Conservation (phyloP, 495 filamentous ascomycete genomes). For the Xylaria longipes region DNA sequence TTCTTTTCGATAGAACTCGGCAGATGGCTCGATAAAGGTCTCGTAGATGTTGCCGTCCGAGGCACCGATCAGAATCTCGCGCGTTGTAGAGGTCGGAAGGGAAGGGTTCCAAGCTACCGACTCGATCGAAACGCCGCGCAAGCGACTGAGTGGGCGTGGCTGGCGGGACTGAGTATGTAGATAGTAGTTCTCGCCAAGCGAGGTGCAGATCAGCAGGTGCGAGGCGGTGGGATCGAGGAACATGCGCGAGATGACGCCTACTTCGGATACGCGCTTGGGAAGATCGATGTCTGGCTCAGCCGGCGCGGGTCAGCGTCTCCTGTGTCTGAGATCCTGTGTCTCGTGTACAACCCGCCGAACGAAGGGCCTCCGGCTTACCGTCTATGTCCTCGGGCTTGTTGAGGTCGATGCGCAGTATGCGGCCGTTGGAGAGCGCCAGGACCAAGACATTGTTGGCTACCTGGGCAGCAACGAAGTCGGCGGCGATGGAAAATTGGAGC, state of each 20-base stretch:
- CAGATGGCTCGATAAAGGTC: conserved; percentile 90
- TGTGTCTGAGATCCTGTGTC: not conserved
- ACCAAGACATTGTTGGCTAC: conserved; percentile 97
- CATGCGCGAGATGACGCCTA: conserved; percentile 89
- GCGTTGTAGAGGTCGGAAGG: conserved; percentile 91
- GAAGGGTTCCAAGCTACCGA: conserved; percentile 95
- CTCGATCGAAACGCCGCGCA: conserved; percentile 88
- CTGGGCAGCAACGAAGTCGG: conserved; percentile 94
- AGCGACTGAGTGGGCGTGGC: conserved; percentile 77
- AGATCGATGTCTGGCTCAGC: conserved; percentile 83
- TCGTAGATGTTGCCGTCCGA: conserved; percentile 95
- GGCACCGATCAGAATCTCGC: conserved; percentile 93
- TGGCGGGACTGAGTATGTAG: conserved; percentile 93
- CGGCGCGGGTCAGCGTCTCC: conserved; percentile 18
- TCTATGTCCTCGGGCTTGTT: conserved; percentile 95
- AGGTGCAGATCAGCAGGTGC: conserved; percentile 89
- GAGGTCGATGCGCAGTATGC: conserved; percentile 91
- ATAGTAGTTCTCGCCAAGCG: conserved; percentile 95
- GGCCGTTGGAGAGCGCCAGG: conserved; percentile 83
- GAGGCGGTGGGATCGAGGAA: conserved; percentile 97
- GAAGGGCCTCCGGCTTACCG: conserved; percentile 57
- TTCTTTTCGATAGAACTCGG: conserved; percentile 92
- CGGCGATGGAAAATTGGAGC: conserved; percentile 87
- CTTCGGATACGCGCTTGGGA: conserved; percentile 88
- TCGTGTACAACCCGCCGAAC: not conserved